phyloP scores from a whole-genome alignment of 1,139 yeast genomes.

The Protomyces arabidopsidicola region DNA sequence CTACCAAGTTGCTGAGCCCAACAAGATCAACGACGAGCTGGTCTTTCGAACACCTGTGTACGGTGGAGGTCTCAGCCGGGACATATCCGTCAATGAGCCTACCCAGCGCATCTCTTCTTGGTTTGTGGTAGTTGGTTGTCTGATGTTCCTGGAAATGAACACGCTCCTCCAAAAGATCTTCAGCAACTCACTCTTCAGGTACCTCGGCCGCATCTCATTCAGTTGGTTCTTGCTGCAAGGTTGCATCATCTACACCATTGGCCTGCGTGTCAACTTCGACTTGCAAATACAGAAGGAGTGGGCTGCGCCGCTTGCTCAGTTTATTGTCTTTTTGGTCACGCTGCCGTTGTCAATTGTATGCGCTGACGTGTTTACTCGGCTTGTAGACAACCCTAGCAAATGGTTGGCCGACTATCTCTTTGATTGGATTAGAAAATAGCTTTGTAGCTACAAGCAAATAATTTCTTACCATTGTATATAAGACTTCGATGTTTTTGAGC shows the following conservation, averaged over 20 bases:
- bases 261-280: slow-evolving; percentile 14
- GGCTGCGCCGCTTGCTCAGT: slow-evolving; percentile 20
- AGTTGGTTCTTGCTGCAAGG: slow-evolving; percentile 20
- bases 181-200: slow-evolving; percentile 16
- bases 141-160: slow-evolving; percentile 19
- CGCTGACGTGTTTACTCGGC: slow-evolving; percentile 18
- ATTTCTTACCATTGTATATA: no score
- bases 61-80: slow-evolving; percentile 25
- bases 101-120: slow-evolving; percentile 25
- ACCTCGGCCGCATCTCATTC: slow-evolving; percentile 24
- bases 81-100: slow-evolving; percentile 10
- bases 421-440: slow-evolving; percentile 16
- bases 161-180: slow-evolving; percentile 6
- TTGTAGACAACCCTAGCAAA: slow-evolving; percentile 20
- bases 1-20: slow-evolving; percentile 19
- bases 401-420: slow-evolving; percentile 22
- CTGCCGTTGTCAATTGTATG: slow-evolving; percentile 2
- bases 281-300: slow-evolving; percentile 15
- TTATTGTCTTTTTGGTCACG: slow-evolving; percentile 10
- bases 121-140: slow-evolving; percentile 24
- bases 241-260: slow-evolving; percentile 22
- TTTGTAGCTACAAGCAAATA: background rate
- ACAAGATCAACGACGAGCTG: slow-evolving; percentile 20
- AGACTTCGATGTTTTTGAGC: no score
- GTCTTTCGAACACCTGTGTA: slow-evolving; percentile 19